A percentile compares a stretch with the other conserved stretches of the same genome.
phyloP scores from a whole-genome alignment of 257 asterid species.

The Plectranthus barbatus region DNA sequence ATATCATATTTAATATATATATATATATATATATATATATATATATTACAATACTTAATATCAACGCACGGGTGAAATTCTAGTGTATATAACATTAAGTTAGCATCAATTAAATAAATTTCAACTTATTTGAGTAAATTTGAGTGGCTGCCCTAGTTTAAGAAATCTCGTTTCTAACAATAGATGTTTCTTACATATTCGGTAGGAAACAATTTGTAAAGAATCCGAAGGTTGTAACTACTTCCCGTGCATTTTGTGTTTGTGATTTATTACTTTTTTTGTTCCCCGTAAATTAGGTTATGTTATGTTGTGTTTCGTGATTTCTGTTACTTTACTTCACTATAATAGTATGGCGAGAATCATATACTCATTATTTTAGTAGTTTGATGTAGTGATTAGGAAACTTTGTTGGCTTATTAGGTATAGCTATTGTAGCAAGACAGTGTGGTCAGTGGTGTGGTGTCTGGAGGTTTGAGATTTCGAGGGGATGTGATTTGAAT shows the following conservation, averaged over 20 bases:
- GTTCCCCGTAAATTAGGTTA: slow-evolving; percentile 8
- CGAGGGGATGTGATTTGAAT: not conserved
- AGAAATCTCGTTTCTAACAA: not conserved
- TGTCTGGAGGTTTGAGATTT: not conserved
- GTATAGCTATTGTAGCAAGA: not conserved
- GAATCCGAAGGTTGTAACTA: slow-evolving; percentile 26
- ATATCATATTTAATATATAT: no score
- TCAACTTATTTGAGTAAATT: no score
- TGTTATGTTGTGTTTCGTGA: not conserved
- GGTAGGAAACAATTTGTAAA: not conserved
- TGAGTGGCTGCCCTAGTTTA: no score
- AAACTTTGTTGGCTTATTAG: not conserved
- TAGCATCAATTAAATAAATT: no score
- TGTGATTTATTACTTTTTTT: not conserved
- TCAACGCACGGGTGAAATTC: no score
- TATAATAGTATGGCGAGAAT: not conserved
- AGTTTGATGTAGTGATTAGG: not conserved
- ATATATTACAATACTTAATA: no score
- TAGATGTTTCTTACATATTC: not conserved
- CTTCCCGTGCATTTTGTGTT: not conserved
- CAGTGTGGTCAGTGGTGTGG: not conserved
- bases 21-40: no score
- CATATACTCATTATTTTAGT: not conserved
- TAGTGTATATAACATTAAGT: not conserved
- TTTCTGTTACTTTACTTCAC: not conserved